Base-by-base conservation (phyloP, 768 basidiomycete genomes). In the Sistotremastrum suecicum region DNA sequence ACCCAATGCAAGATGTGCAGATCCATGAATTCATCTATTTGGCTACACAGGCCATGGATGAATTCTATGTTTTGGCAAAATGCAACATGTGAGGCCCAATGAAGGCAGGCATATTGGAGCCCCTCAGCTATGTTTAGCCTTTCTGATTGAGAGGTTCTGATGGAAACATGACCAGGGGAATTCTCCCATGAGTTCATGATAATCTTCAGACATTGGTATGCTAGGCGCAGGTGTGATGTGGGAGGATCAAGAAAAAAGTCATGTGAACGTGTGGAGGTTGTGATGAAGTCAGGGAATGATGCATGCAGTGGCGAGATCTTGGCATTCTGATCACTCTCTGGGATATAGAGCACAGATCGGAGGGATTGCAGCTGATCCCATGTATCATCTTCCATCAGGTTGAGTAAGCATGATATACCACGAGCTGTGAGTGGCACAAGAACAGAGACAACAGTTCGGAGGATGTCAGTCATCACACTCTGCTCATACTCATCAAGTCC, bases 281-380 rank as follows among this genome's bases (percentile, higher is more conserved):
- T 43, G 41, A 57, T 46, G 38, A 55, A 57, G 42, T 57, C 55
- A 11, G 44, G 43, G 32, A 56, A 56, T 3, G 55, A 56, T 3
- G 49, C 47, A 38, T 56, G 55, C n/a, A 53, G 41, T 0, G 52
- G 38, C 3, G 46, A 47, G 38, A 56, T 53, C 33, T 46, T 47
- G 9, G 34, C 37, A 39, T 48, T 42, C 7, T 28, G 35, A 41
- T 42, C 44, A 9, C 48, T 42, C 3, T 42, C 41, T 7, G 49
- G 53, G 4, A 54, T 37, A 8, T 48, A 38, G 5, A 54, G 28
- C n/a, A 54, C 44, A 5, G 56, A 53, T 34, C 53, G 54, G 0
- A 53, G 38, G 9, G 41, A 45, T 7, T 44, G 39, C 32, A 57
- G 49, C 6, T 11, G 11, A 8, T 6, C 7, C 8, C 9, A 46